These are phyloP conservation scores for Paramecium sexaurelia DNA, from an alignment of 73 alveolate genomes.

Conservation along the genomic window DNA sequence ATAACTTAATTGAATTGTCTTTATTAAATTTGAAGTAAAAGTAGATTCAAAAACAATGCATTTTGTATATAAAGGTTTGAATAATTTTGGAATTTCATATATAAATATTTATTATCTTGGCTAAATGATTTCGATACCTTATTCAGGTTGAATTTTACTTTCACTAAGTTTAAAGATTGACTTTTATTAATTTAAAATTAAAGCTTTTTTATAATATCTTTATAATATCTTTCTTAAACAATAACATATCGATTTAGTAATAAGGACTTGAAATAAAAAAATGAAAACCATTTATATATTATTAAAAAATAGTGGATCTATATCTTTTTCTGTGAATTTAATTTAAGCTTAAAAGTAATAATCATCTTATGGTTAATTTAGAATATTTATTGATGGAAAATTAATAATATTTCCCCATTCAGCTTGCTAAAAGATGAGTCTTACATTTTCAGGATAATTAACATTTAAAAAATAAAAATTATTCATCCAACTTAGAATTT, in stretches of 20 bases:
- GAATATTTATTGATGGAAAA: not conserved
- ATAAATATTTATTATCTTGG: not conserved
- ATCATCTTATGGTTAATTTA: not conserved
- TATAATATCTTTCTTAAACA: not conserved
- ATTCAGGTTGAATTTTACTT: not conserved
- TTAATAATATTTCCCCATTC: not conserved
- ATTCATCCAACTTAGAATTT: conserved; percentile 29
- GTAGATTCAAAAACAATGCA: not conserved
- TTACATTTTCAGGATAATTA: conserved; percentile 33
- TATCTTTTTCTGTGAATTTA: conserved; percentile 19
- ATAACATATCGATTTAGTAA: not conserved
- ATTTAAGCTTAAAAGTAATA: not conserved
- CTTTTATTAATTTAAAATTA: not conserved
- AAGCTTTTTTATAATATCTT: not conserved
- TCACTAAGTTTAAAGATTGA: not conserved
- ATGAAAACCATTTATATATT: not conserved
- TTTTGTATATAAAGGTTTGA: not conserved
- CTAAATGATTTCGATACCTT: not conserved
- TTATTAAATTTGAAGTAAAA: not conserved
- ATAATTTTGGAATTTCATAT: not conserved
- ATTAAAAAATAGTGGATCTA: not conserved
- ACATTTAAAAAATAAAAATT: conserved; percentile 6
- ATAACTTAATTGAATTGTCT: not conserved
- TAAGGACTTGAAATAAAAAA: not conserved
- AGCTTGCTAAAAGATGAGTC: not conserved